Percentiles rank a stretch among this genome's conserved stretches.
Evolutionary conservation across 1,284 basidiomycete species (phyloP).

Genomic region (Filobasidium uniguttulatum): DNA sequence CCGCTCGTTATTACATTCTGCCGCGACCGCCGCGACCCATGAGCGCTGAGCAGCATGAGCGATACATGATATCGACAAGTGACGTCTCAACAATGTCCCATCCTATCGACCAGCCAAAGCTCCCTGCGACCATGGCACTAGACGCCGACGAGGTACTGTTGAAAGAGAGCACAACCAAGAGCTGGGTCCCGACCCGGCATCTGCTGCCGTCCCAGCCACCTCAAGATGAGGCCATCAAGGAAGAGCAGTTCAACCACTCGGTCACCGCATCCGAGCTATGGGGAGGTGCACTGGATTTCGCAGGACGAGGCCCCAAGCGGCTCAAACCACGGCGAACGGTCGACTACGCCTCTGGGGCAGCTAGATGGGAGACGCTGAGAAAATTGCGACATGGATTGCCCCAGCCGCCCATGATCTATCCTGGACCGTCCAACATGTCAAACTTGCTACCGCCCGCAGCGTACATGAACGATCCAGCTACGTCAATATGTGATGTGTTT

Average conservation of each 20-base stretch:
- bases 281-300: conserved; percentile 20
- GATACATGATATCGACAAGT: too few species aligned
- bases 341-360: conserved; percentile 79
- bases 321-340: conserved; percentile 84
- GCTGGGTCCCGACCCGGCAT: conserved; percentile 41
- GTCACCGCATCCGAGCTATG: conserved; percentile 36
- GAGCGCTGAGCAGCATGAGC: too few species aligned
- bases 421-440: conserved; percentile 47
- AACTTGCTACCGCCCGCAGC: conserved; percentile 64
- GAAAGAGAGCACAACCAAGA: background rate
- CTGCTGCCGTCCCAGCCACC: conserved; percentile 49
- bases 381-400: conserved; percentile 10
- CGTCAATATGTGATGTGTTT: conserved; percentile 86
- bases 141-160: too few species aligned
- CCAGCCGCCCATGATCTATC: conserved; percentile 61
- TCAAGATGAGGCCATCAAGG: conserved; percentile 55
- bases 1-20: too few species aligned
- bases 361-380: conserved; percentile 64
- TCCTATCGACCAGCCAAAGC: too few species aligned
- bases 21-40: too few species aligned
- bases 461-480: conserved; percentile 74
- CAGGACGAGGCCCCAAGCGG: conserved; percentile 58
- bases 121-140: too few species aligned
- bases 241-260: conserved; percentile 61
- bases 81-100: too few species aligned